Percentiles rank a stretch among this genome's conserved stretches.
phyloP scores from a whole-genome alignment of 257 asterid species.

The Schizonepeta tenuifolia region DNA sequence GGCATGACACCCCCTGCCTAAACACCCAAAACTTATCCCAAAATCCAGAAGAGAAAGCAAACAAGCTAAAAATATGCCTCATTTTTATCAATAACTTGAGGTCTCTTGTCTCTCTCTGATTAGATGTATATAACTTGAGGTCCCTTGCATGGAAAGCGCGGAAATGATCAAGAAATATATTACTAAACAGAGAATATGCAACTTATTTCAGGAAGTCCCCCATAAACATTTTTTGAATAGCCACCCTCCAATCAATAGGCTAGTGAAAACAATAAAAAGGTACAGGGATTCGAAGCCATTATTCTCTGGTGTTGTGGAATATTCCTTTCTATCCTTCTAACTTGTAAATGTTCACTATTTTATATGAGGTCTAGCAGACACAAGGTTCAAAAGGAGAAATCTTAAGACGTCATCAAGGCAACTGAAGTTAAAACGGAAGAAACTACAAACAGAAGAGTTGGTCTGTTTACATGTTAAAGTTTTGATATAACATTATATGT shows the following conservation, averaged over 20 bases:
- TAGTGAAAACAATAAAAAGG: constrained; percentile 10
- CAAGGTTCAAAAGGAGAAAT: constrained; percentile 7
- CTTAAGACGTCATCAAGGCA: background rate
- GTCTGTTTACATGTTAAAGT: constrained; percentile 4
- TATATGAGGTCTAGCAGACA: background rate
- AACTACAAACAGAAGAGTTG: background rate
- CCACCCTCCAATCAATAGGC: background rate
- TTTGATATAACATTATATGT: background rate
- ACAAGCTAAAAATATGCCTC: background rate
- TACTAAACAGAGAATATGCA: background rate
- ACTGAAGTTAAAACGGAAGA: background rate
- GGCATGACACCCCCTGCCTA: background rate
- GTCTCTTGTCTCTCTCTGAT: no score
- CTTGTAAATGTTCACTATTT: background rate
- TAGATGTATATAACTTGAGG: constrained; percentile 6
- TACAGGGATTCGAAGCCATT: background rate
- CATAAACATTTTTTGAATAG: constrained; percentile 12
- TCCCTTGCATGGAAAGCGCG: constrained; percentile 8
- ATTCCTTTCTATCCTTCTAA: background rate
- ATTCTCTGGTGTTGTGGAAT: background rate
- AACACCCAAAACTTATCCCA: background rate
- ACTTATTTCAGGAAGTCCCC: constrained; percentile 1
- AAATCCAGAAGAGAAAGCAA: background rate
- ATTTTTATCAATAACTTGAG: constrained; percentile 10
- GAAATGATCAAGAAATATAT: constrained; percentile 2